A percentile compares a stretch with the other conserved stretches of the same genome.
Evolutionary conservation across 2,329 filamentous ascomycete genomes (phyloP).

Genomic region (Saccharata proteae): DNA sequence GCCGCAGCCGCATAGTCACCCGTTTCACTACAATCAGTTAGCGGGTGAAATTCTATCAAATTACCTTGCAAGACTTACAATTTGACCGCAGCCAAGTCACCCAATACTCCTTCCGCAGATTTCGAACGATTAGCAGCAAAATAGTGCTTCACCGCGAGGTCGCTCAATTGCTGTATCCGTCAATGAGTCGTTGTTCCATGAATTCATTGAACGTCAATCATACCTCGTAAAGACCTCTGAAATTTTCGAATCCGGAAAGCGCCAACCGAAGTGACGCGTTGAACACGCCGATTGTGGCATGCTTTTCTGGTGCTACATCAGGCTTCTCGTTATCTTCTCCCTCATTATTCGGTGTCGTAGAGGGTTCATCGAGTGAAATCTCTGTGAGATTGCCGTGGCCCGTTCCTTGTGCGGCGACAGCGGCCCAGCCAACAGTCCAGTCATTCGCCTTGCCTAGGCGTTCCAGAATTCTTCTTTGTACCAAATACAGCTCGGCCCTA

Average conservation of each 20-base stretch:
- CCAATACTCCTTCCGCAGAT: slow-evolving; percentile 63
- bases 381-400: slow-evolving; percentile 21
- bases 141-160: slow-evolving; percentile 73
- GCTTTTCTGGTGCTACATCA: slow-evolving; percentile 8
- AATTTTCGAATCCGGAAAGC: slow-evolving; percentile 24
- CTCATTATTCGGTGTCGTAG: slow-evolving; percentile 5
- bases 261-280: slow-evolving; percentile 20
- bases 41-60: slow-evolving; percentile 65
- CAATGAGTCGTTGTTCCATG: no score
- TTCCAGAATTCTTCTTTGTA: slow-evolving; percentile 71
- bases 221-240: slow-evolving; percentile 30
- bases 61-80: slow-evolving; percentile 32
- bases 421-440: slow-evolving; percentile 67
- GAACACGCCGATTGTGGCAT: slow-evolving; percentile 17
- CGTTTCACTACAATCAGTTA: slow-evolving; percentile 63
- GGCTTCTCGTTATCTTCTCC: slow-evolving; percentile 9
- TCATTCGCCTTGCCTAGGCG: slow-evolving; percentile 56
- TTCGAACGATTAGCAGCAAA: slow-evolving; percentile 66
- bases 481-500: slow-evolving; percentile 67
- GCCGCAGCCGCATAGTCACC: slow-evolving; percentile 63
- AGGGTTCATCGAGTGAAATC: slow-evolving; percentile 22
- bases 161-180: slow-evolving; percentile 60
- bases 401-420: slow-evolving; percentile 16
- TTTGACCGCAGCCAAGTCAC: slow-evolving; percentile 77
- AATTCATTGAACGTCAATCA: no score